A percentile compares a stretch with the other conserved stretches of the same genome.
Evolutionary conservation across 2,329 filamentous ascomycete species (phyloP).

Genomic region (Catunica adiposa): DNA sequence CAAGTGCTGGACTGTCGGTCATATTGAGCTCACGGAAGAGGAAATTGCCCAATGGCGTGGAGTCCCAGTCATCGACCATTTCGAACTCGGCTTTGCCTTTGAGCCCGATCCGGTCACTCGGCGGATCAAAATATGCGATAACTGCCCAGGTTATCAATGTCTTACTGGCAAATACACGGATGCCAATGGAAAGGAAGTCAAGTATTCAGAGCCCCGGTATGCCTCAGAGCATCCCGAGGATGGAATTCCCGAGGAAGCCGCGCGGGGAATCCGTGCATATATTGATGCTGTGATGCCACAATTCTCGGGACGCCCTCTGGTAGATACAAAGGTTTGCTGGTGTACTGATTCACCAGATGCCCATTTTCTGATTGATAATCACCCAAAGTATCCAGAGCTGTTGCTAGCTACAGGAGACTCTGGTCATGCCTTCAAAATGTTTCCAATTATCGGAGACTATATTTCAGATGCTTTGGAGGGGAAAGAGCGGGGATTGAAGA

Average conservation of each 20-base stretch:
- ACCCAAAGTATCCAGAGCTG: slow-evolving; percentile 15
- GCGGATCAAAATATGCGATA: slow-evolving; percentile 16
- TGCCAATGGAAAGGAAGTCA: slow-evolving; percentile 10
- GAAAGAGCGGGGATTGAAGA: slow-evolving; percentile 12
- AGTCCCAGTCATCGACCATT: slow-evolving; percentile 35
- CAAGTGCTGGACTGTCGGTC: slow-evolving; percentile 33
- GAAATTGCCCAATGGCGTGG: slow-evolving; percentile 37
- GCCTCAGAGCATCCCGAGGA: slow-evolving; percentile 12
- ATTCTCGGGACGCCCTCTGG: slow-evolving; percentile 17
- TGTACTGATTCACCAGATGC: slow-evolving; percentile 22
- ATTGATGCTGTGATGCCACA: slow-evolving; percentile 17
- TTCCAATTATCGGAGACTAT: slow-evolving; percentile 18
- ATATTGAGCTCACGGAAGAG: slow-evolving; percentile 40
- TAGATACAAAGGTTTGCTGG: slow-evolving; percentile 19
- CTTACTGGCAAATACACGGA: slow-evolving; percentile 7
- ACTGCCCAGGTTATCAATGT: slow-evolving; percentile 15
- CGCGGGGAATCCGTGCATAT: slow-evolving; percentile 11
- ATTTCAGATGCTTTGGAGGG: slow-evolving; percentile 17
- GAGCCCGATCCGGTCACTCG: slow-evolving; percentile 15
- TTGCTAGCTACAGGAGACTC: slow-evolving; percentile 18
- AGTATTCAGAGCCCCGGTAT: slow-evolving; percentile 15
- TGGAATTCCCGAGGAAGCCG: slow-evolving; percentile 14
- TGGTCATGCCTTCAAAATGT: slow-evolving; percentile 20
- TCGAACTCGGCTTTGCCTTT: slow-evolving; percentile 16
- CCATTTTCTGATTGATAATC: slow-evolving; percentile 21